Percentiles rank a stretch among this genome's conserved stretches.
These are phyloP conservation scores for Huiozyma sinensis DNA, from an alignment of 805 yeast species.

Conservation along the genomic window DNA sequence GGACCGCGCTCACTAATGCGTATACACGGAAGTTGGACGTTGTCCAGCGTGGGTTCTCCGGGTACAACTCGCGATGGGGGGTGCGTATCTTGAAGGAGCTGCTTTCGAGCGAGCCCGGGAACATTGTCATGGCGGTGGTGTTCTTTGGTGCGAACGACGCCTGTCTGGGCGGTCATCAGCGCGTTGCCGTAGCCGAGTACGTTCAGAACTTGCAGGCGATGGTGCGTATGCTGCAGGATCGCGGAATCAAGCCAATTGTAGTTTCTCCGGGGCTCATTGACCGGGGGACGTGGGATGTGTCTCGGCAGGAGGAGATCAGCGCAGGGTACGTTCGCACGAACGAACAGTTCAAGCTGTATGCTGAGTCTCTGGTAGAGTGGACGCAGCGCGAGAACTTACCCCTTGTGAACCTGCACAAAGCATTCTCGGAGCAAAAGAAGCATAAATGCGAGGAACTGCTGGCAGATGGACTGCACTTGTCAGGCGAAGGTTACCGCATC, in stretches of 20 bases:
- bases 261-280: slow-evolving; percentile 57
- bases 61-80: slow-evolving; percentile 63
- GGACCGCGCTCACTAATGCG: slow-evolving; percentile 38
- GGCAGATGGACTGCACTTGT: slow-evolving; percentile 51
- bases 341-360: slow-evolving; percentile 37
- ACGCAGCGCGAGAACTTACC: slow-evolving; percentile 42
- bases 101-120: slow-evolving; percentile 39
- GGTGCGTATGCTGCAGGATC: slow-evolving; percentile 30
- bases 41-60: slow-evolving; percentile 63
- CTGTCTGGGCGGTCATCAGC: slow-evolving; percentile 33
- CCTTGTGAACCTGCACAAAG: slow-evolving; percentile 43
- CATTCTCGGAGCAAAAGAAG: slow-evolving; percentile 35
- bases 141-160: slow-evolving; percentile 83
- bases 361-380: slow-evolving; percentile 37
- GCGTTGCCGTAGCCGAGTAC: slow-evolving; percentile 43
- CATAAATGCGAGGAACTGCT: slow-evolving; percentile 34
- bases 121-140: slow-evolving; percentile 38
- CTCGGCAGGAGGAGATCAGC: slow-evolving; percentile 25
- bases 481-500: slow-evolving; percentile 42
- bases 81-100: slow-evolving; percentile 39
- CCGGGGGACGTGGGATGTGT: slow-evolving; percentile 31
- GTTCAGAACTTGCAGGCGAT: slow-evolving; percentile 37
- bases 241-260: slow-evolving; percentile 42
- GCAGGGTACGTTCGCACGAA: slow-evolving; percentile 38
- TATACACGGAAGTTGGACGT: slow-evolving; percentile 59